Conservation (phyloP, 139 green algal species). For the Axilococcus clingmanii region DNA sequence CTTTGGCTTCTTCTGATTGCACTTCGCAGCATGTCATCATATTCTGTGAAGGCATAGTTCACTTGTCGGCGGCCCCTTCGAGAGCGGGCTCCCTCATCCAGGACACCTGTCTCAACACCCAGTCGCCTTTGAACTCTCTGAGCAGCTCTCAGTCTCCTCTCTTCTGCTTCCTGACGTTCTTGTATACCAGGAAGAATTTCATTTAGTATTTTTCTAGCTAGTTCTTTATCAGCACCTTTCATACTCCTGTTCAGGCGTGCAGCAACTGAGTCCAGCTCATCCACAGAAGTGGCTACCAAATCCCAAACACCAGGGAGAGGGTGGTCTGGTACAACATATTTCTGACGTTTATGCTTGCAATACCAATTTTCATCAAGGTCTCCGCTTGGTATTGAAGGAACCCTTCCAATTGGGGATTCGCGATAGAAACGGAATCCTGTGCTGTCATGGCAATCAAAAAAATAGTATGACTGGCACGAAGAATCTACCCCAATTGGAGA, state of each 20-base stretch:
- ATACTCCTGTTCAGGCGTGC: not conserved
- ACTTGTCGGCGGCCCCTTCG: slow-evolving; percentile 3
- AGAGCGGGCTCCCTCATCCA: too few relatives aligned
- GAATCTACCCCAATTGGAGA: slow-evolving; percentile 7
- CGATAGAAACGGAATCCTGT: slow-evolving; percentile 13
- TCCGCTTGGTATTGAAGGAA: not conserved
- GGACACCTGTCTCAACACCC: not conserved
- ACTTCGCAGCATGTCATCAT: slow-evolving; percentile 6
- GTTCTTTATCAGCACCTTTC: not conserved
- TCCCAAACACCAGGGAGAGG: slow-evolving; percentile 8
- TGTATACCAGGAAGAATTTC: not conserved
- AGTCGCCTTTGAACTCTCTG: not conserved
- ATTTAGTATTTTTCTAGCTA: not conserved
- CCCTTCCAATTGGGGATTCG: not conserved
- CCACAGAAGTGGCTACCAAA: slow-evolving; percentile 11
- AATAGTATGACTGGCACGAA: slow-evolving; percentile 8
- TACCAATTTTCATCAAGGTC: not conserved
- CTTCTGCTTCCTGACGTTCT: slow-evolving; percentile 3
- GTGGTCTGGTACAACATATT: not conserved
- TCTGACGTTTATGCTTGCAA: not conserved
- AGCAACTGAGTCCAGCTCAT: slow-evolving; percentile 9
- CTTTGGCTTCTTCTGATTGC: slow-evolving; percentile 7
- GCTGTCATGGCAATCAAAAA: slow-evolving; percentile 6
- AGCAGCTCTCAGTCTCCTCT: not conserved
- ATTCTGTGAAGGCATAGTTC: slow-evolving; percentile 26